Evolutionary conservation across 208 protist species (phyloP), one percentile per base, ranked within the genome.

Genomic region (Leptomonas pyrrhocoris): DNA sequence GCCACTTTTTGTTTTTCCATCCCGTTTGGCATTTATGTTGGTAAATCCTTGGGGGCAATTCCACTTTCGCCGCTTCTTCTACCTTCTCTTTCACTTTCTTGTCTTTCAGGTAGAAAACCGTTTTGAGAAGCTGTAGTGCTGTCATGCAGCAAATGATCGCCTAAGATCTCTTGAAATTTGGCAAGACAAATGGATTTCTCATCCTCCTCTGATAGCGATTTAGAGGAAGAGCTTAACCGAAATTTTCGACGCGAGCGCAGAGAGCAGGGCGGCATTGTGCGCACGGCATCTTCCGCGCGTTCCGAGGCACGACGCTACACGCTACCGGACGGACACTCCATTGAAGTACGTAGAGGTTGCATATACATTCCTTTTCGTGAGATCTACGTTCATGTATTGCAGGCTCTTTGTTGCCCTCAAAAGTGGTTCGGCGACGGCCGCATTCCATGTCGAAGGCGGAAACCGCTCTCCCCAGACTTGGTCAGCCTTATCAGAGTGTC

Each of bases 341-440:
- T 88, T 12, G 74, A 80, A 31, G 70, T 84, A 25, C 74, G 79
- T 0, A 79, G 61, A 50, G 86, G 86, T 1, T 69, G 81, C 50
- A 80, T 92, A 43, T 92, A 83, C 68, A 88, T 87, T 48, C 79
- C 86, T 7, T 67, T 76, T 13, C 80, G 86, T 42, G 74, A 82
- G 25, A 63, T 65, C 18, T 84, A 92, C 66, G 81, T 88, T 25
- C 83, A 92, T 48, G 79, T 87, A 19, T 65, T 77, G 48, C 67
- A 77, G 43, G 86, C 80, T 9, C 79, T 74, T 23, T 51, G 65
- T 21, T 75, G 73, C 49, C 83, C 86, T 16, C 73, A 77, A 36
- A 54, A 40, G 36, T 92, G 79, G 79, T 92, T 92, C 65, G 86
- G 86, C 9, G 79, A 92, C 71, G 81, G 74, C 11, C 71, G 73